Conservation (phyloP, 2,329 filamentous ascomycete species). For the Cordyceps militaris region DNA sequence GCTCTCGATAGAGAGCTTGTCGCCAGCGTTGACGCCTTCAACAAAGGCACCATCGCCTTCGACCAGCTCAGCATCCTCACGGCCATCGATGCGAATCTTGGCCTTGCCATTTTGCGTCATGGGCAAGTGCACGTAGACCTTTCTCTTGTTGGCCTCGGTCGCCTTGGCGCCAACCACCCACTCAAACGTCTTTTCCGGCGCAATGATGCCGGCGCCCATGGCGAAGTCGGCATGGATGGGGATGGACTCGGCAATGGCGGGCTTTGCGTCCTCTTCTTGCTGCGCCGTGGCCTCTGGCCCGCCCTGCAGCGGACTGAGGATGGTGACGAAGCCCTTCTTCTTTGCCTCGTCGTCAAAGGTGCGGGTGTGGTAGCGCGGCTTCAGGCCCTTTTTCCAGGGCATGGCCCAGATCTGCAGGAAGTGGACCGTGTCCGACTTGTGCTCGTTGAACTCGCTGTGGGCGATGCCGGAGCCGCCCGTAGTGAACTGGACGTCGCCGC, state of each 20-base stretch:
- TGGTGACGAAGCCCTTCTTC: slow-evolving; percentile 60
- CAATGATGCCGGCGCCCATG: slow-evolving; percentile 72
- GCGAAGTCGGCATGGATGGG: slow-evolving; percentile 78
- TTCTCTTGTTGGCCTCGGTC: slow-evolving; percentile 49
- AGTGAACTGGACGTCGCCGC: slow-evolving; percentile 85
- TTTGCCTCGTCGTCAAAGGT: slow-evolving; percentile 69
- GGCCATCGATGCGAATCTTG: slow-evolving; percentile 60
- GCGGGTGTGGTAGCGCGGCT: slow-evolving; percentile 69
- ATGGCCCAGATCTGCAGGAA: slow-evolving; percentile 87
- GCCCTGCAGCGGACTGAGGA: slow-evolving; percentile 67
- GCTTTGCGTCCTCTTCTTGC: slow-evolving; percentile 58
- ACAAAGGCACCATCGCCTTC: slow-evolving; percentile 82
- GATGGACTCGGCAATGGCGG: slow-evolving; percentile 59
- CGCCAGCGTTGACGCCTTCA: slow-evolving; percentile 55
- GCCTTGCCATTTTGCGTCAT: slow-evolving; percentile 73
- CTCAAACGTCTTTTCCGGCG: slow-evolving; percentile 56
- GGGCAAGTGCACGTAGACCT: slow-evolving; percentile 73
- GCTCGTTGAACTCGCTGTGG: slow-evolving; percentile 78
- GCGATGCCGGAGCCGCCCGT: slow-evolving; percentile 76
- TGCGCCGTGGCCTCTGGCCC: slow-evolving; percentile 54
- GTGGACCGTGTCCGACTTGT: slow-evolving; percentile 62
- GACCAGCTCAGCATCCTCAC: slow-evolving; percentile 55
- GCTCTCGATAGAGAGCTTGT: slow-evolving; percentile 58
- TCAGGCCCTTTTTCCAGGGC: slow-evolving; percentile 66
- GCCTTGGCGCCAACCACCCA: slow-evolving; percentile 62